These are phyloP conservation scores for Eutypa lata DNA, from an alignment of 2,329 filamentous ascomycete genomes.

Conservation along the genomic window DNA sequence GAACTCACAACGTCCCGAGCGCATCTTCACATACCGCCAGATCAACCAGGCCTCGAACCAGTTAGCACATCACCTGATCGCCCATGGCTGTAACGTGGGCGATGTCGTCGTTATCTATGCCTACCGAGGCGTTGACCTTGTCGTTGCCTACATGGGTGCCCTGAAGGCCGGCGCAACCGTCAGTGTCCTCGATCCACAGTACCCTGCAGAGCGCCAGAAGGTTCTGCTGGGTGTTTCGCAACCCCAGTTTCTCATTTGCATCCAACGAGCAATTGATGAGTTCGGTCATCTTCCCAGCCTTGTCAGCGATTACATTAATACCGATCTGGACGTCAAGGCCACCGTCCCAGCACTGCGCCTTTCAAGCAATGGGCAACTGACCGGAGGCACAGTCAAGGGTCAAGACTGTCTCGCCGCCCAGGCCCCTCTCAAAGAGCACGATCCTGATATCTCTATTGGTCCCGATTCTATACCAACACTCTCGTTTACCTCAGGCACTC, in stretches of 20 bases:
- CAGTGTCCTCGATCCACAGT: conserved; percentile 73
- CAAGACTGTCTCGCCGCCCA: conserved; percentile 60
- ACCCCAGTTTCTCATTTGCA: conserved; percentile 67
- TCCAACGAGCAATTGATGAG: conserved; percentile 37
- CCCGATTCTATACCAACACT: conserved; percentile 81
- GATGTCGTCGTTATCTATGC: conserved; percentile 95
- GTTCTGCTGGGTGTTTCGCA: conserved; percentile 79
- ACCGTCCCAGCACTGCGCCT: conserved; percentile 71
- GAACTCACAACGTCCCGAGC: conserved; percentile 47
- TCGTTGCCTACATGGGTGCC: conserved; percentile 74
- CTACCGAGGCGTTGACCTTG: conserved; percentile 69
- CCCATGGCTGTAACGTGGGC: conserved; percentile 69
- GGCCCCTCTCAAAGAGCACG: conserved; percentile 43
- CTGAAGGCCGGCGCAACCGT: conserved; percentile 61
- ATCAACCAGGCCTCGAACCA: conserved; percentile 83
- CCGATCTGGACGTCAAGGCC: conserved; percentile 67
- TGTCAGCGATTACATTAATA: conserved; percentile 46
- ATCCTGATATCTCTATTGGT: conserved; percentile 65
- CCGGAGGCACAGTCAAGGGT: conserved; percentile 62
- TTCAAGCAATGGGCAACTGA: conserved; percentile 64
- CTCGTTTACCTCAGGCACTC: conserved; percentile 67
- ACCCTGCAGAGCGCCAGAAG: conserved; percentile 76
- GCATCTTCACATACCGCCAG: conserved; percentile 77
- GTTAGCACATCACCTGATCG: conserved; percentile 74
- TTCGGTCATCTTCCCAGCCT: conserved; percentile 51